Percentiles rank a stretch among this genome's conserved stretches.
phyloP scores from a whole-genome alignment of 495 filamentous ascomycete genomes.

The Baudoinia panamericana region DNA sequence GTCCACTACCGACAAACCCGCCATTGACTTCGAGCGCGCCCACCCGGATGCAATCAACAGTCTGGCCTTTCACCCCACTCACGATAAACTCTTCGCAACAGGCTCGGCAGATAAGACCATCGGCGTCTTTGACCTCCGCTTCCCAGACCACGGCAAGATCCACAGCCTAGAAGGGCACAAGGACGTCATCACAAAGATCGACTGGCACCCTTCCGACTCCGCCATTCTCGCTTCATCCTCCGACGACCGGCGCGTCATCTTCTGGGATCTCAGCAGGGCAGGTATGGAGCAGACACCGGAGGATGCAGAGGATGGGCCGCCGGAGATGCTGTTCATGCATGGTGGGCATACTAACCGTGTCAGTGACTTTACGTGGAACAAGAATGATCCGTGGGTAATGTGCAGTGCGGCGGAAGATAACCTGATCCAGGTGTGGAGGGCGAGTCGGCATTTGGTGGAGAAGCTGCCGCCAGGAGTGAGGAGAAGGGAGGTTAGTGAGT shows the following conservation, averaged over 20 bases:
- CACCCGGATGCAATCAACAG: slow-evolving; percentile 91
- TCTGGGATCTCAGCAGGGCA: slow-evolving; percentile 86
- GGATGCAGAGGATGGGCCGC: slow-evolving; percentile 91
- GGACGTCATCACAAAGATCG: slow-evolving; percentile 76
- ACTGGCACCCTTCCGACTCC: slow-evolving; percentile 86
- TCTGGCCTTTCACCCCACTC: slow-evolving; percentile 79
- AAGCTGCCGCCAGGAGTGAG: slow-evolving; percentile 24
- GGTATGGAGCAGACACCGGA: slow-evolving; percentile 92
- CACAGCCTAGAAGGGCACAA: slow-evolving; percentile 75
- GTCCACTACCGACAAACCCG: slow-evolving; percentile 44
- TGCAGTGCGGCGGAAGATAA: slow-evolving; percentile 95
- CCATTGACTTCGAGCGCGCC: slow-evolving; percentile 44
- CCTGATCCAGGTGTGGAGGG: slow-evolving; percentile 89
- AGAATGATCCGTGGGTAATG: slow-evolving; percentile 88
- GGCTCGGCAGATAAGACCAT: slow-evolving; percentile 91
- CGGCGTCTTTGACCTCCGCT: slow-evolving; percentile 82
- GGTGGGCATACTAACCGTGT: slow-evolving; percentile 95
- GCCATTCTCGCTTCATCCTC: slow-evolving; percentile 78
- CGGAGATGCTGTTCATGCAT: slow-evolving; percentile 98
- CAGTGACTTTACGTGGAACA: slow-evolving; percentile 94
- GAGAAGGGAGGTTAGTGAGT: slow-evolving; percentile 19
- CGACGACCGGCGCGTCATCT: slow-evolving; percentile 84
- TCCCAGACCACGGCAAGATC: slow-evolving; percentile 56
- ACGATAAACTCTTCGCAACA: slow-evolving; percentile 76
- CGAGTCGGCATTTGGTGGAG: slow-evolving; percentile 77